A percentile compares a stretch with the other conserved stretches of the same genome.
These are phyloP conservation scores for Mucor racemosus DNA, from an alignment of 371 early-diverging fungal species.

Conservation along the genomic window DNA sequence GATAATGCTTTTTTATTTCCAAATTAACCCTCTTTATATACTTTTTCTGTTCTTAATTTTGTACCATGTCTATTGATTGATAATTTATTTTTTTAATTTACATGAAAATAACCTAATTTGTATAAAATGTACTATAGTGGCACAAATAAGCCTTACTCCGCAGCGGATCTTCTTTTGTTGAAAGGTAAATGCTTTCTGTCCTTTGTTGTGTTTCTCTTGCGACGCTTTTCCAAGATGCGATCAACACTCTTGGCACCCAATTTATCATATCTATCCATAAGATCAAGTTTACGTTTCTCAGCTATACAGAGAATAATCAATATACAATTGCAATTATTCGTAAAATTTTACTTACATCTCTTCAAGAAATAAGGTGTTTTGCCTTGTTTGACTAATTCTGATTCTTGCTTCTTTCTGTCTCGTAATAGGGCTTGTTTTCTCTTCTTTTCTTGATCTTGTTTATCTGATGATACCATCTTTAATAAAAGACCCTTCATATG, in stretches of 20 bases:
- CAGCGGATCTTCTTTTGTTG: constrained; percentile 42
- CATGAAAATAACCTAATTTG: constrained; percentile 2
- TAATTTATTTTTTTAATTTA: constrained; percentile 9
- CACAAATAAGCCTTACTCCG: constrained; percentile 8
- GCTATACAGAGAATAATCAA: constrained; percentile 42
- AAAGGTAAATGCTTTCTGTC: constrained; percentile 63
- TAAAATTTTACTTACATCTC: constrained; percentile 59
- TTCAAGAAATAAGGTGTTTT: constrained; percentile 92
- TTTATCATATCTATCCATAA: constrained; percentile 78
- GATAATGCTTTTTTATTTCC: background rate
- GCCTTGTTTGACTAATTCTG: constrained; percentile 78
- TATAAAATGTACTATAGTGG: background rate
- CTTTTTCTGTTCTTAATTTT: constrained; percentile 3
- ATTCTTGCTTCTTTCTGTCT: constrained; percentile 81
- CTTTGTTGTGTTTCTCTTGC: constrained; percentile 87
- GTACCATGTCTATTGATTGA: background rate
- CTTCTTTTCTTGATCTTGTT: constrained; percentile 56
- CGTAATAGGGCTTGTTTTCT: constrained; percentile 69
- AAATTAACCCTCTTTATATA: constrained; percentile 5
- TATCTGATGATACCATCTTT: constrained; percentile 62
- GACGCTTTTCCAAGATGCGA: constrained; percentile 81
- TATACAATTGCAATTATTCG: background rate
- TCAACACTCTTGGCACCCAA: constrained; percentile 75
- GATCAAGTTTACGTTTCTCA: constrained; percentile 78
- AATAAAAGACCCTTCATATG: constrained; percentile 50